phyloP scores from a whole-genome alignment of 208 protist genomes.

The Phytomonas serpens region DNA sequence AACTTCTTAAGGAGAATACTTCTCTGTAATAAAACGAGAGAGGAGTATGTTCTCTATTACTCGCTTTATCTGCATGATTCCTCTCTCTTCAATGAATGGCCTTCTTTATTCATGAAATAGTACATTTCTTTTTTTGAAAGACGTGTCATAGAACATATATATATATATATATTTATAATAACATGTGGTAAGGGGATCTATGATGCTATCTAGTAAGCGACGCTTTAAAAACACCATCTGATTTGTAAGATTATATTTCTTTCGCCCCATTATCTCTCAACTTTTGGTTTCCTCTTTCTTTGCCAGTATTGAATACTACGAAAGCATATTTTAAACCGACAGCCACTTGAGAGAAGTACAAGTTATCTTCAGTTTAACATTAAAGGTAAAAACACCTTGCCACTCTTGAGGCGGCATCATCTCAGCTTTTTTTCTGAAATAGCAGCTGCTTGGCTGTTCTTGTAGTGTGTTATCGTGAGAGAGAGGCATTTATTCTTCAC shows the following conservation, averaged over 20 bases:
- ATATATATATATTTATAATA: not conserved
- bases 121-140: not conserved
- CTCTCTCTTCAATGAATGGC: not conserved
- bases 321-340: not conserved
- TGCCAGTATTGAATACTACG: not conserved
- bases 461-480: too few species aligned
- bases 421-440: not conserved
- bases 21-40: not conserved
- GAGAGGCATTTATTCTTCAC: not conserved
- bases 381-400: not conserved
- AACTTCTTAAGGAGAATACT: conserved; percentile 48
- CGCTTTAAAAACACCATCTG: too few species aligned
- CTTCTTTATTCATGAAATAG: not conserved
- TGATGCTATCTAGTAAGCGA: too few species aligned
- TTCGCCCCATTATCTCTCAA: not conserved
- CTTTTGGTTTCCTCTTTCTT: not conserved
- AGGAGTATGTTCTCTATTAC: not conserved
- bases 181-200: not conserved
- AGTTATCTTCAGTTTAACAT: not conserved
- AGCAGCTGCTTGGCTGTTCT: too few species aligned
- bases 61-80: not conserved
- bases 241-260: too few species aligned
- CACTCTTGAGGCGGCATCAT: not conserved
- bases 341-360: not conserved
- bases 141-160: not conserved